A percentile compares a stretch with the other conserved stretches of the same genome.
These are phyloP conservation scores for Melanopsichium pennsylvanicum DNA, from an alignment of 1,284 basidiomycete genomes.

Conservation along the genomic window DNA sequence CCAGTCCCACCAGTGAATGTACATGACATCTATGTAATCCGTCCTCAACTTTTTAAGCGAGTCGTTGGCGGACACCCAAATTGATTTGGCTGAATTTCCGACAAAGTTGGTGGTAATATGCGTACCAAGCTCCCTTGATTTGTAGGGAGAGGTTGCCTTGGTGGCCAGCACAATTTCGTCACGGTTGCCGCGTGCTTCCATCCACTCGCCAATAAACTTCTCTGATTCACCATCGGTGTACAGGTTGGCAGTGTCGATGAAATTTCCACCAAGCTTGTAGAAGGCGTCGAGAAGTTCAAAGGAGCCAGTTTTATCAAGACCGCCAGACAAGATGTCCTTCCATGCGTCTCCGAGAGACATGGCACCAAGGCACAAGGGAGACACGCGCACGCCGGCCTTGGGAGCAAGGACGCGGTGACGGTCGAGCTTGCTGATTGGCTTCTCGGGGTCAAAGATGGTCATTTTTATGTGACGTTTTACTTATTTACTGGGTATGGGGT, in stretches of 20 bases:
- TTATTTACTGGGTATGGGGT: no score
- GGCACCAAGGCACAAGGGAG: conserved; percentile 69
- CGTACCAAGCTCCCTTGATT: conserved; percentile 22
- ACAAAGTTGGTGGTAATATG: conserved; percentile 66
- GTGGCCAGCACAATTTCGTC: conserved; percentile 72
- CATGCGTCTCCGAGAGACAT: conserved; percentile 71
- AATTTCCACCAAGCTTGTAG: conserved; percentile 67
- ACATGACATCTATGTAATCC: conserved; percentile 69
- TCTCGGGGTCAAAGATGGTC: conserved; percentile 35
- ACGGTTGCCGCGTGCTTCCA: conserved; percentile 69
- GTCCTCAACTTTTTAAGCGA: conserved; percentile 73
- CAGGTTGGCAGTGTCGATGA: conserved; percentile 71
- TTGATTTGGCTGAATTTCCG: conserved; percentile 68
- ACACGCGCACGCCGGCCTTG: conserved; percentile 69
- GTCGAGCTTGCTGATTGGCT: conserved; percentile 56
- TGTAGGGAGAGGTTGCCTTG: conserved; percentile 68
- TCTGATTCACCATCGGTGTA: conserved; percentile 71
- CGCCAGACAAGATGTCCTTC: conserved; percentile 55
- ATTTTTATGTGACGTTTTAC: no score
- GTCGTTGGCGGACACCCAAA: conserved; percentile 41
- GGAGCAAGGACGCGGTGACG: conserved; percentile 68
- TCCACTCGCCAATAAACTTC: conserved; percentile 73
- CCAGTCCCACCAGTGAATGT: conserved; percentile 72
- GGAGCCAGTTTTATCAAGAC: conserved; percentile 35
- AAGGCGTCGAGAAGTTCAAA: conserved; percentile 50